Evolutionary conservation across 202 grass and related monocot genomes (phyloP), one percentile per base, ranked within the genome.

Genomic region (Tripidium arundinaceum): DNA sequence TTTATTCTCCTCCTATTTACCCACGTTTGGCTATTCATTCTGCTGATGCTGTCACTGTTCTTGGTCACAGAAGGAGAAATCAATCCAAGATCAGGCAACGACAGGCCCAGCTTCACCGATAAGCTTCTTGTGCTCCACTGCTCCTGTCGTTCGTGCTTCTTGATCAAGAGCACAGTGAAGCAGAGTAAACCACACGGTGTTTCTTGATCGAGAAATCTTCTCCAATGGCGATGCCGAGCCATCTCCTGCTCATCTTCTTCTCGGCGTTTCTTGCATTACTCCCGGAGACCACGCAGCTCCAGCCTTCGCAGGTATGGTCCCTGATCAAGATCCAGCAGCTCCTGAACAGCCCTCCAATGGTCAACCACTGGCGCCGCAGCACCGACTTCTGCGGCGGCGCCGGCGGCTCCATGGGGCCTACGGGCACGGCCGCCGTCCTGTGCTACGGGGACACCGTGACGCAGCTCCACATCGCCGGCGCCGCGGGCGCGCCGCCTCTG

Each of bases 371-470:
- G 92, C 86, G 91, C 75, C 84, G 50, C 70, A 70, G 58, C 86
- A 91, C 90, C 11, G 93, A 92, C 86, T 99, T 98, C 84, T 99
- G 96, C 82, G 72, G 74, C 34, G 77, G 55, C 12, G 85, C 27
- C 16, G 85, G 42, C 21, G 86, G 75, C 41, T 57, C 75, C 19
- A 75, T 79, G 29, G 55, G 69, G 26, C 79, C 96, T 1, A 31
- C 45, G 3, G 78, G 88, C 31, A 58, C 77, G 13, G 83, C 84
- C 19, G 75, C 96, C 39, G 76, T 99, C 55, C 84, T 99, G 79
- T 99, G 96, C 90, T 99, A 99, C 82, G 81, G 75, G 15, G 86
- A 93, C 76, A 99, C 86, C 15, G 85, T 95, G 47, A 95, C 96
- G 50, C 96, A 99, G 76, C 80, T 99, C 10, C 92, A 99, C 77